Evolutionary conservation across 257 asterid genomes (phyloP).

Genomic region (Salvia hispanica): DNA sequence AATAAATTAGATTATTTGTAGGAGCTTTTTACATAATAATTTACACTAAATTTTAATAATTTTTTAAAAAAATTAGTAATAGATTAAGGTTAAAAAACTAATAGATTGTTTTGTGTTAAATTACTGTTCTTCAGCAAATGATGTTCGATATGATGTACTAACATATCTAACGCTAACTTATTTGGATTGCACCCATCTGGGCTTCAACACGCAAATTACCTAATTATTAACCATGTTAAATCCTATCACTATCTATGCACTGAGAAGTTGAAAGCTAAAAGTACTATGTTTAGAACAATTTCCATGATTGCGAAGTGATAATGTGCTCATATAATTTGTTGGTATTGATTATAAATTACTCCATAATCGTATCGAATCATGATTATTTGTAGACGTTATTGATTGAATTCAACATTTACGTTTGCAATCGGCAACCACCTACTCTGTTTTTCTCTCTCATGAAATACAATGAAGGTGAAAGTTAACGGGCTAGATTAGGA

Average conservation of each 20-base stretch:
- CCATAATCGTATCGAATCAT: neutral
- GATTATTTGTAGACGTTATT: neutral
- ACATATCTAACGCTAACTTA: neutral
- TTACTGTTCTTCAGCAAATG: no score
- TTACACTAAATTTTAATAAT: no score
- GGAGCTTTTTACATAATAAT: no score
- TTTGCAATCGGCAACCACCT: neutral
- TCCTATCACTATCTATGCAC: neutral
- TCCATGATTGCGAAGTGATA: neutral
- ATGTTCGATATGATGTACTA: neutral
- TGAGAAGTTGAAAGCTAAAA: conserved; percentile 24
- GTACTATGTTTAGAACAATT: conserved; percentile 17
- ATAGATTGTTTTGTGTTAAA: no score
- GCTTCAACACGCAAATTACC: neutral
- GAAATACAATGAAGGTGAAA: no score
- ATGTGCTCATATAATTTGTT: neutral
- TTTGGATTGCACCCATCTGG: neutral
- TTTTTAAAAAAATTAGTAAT: no score
- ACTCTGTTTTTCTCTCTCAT: neutral
- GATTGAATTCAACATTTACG: neutral
- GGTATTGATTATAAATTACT: conserved; percentile 26
- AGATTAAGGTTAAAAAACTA: no score
- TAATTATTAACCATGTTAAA: neutral
- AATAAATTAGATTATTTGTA: no score
- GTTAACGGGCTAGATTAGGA: no score